phyloP scores from a whole-genome alignment of 495 filamentous ascomycete genomes.

The Cercophora samala region DNA sequence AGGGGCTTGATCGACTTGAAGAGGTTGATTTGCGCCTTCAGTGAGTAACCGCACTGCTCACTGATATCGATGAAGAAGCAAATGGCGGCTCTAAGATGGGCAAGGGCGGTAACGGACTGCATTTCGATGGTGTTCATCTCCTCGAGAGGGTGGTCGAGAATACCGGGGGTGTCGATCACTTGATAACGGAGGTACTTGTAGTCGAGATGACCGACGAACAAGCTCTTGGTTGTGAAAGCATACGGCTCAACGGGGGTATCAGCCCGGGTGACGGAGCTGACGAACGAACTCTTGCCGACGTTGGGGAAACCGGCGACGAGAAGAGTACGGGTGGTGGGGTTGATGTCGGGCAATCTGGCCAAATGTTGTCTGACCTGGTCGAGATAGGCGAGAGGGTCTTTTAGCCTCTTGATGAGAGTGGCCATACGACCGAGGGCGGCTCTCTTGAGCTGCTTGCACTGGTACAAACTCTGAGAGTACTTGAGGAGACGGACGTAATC shows the following conservation, averaged over 20 bases:
- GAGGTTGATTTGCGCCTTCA: slow-evolving; percentile 83
- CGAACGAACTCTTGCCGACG: slow-evolving; percentile 93
- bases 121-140: slow-evolving; percentile 99
- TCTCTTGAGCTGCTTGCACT: slow-evolving; percentile 53
- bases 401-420: slow-evolving; percentile 87
- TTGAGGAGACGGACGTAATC: slow-evolving; percentile 87
- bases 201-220: slow-evolving; percentile 98
- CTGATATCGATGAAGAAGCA: slow-evolving; percentile 96
- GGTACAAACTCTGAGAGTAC: slow-evolving; percentile 90
- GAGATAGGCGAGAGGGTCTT: slow-evolving; percentile 90
- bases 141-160: slow-evolving; percentile 90
- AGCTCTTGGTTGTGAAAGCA: slow-evolving; percentile 95
- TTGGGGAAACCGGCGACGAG: slow-evolving; percentile 97
- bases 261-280: slow-evolving; percentile 85
- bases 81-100: slow-evolving; percentile 89
- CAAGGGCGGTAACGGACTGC: slow-evolving; percentile 94
- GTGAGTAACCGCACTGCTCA: slow-evolving; percentile 95
- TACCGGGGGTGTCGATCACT: slow-evolving; percentile 75
- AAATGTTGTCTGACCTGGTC: slow-evolving; percentile 98
- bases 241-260: slow-evolving; percentile 98
- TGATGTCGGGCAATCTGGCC: slow-evolving; percentile 93
- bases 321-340: slow-evolving; percentile 91
- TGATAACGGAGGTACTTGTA: slow-evolving; percentile 72
- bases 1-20: slow-evolving; percentile 95
- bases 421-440: slow-evolving; percentile 80